Evolutionary conservation across 192 early-diverging fungal genomes (phyloP), one percentile per base, ranked within the genome.

Genomic region (Lunasporangiospora selenospora): DNA sequence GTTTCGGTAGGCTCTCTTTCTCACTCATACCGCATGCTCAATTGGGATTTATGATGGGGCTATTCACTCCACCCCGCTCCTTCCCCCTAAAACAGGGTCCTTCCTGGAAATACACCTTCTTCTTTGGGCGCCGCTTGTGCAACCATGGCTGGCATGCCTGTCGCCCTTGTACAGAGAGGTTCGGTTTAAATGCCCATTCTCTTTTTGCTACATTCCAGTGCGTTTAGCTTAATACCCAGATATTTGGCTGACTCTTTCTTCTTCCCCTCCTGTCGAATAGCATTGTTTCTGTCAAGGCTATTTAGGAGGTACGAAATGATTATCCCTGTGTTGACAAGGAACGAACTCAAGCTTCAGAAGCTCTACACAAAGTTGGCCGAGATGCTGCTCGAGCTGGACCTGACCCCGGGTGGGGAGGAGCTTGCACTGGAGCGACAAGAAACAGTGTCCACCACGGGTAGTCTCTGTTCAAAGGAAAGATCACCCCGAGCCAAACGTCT

Each of bases 1-100:
- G 50, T 93, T 92, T 52, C 69, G 82, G 75, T 87, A 39, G 8
- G 39, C 43, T n/a, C 13, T 30, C n/a, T n/a, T n/a, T n/a, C n/a
- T n/a, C n/a, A n/a, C n/a, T n/a, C n/a, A n/a, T n/a, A n/a, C n/a
- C n/a, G n/a, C n/a, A n/a, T n/a, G n/a, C n/a, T n/a, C n/a, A n/a
- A n/a, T n/a, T n/a, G n/a, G n/a, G n/a, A n/a, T n/a, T n/a, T n/a
- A n/a, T n/a, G n/a, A n/a, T n/a, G n/a, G n/a, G n/a, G n/a, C n/a
- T n/a, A n/a, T n/a, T n/a, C n/a, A n/a, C n/a, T n/a, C n/a, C n/a
- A n/a, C n/a, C n/a, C n/a, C n/a, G n/a, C n/a, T n/a, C n/a, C n/a
- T n/a, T n/a, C n/a, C n/a, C n/a, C n/a, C n/a, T n/a, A n/a, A n/a
- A n/a, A n/a, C 10, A 79, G 77, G 7, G 69, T 85, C 6, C 55